These are phyloP conservation scores for Lobosporangium transversale DNA, from an alignment of 192 early-diverging fungal species.

Conservation along the genomic window DNA sequence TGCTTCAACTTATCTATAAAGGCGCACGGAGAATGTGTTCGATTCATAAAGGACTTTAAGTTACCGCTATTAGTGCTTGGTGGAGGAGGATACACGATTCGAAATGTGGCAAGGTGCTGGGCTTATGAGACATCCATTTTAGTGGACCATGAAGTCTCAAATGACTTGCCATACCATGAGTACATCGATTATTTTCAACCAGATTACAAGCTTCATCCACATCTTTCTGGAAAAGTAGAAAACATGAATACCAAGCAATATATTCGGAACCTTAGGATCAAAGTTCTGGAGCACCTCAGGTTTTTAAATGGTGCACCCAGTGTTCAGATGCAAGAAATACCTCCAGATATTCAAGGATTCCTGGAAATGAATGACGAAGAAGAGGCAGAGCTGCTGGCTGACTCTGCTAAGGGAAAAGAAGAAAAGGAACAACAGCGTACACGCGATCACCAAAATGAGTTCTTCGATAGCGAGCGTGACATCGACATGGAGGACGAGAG, in stretches of 20 bases:
- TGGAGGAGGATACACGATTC: slow-evolving; percentile 92
- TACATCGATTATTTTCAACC: slow-evolving; percentile 89
- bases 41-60: slow-evolving; percentile 83
- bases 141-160: slow-evolving; percentile 76
- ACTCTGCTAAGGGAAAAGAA: slow-evolving; percentile 30
- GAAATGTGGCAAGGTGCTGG: slow-evolving; percentile 95
- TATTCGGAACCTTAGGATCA: slow-evolving; percentile 72
- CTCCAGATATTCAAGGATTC: slow-evolving; percentile 68
- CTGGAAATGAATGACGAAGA: slow-evolving; percentile 68
- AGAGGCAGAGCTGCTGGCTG: slow-evolving; percentile 54
- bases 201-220: slow-evolving; percentile 90
- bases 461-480: slow-evolving; percentile 41
- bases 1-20: slow-evolving; percentile 64
- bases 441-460: slow-evolving; percentile 29
- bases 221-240: slow-evolving; percentile 80
- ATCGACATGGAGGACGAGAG: slow-evolving; percentile 28
- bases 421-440: slow-evolving; percentile 36
- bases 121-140: slow-evolving; percentile 91
- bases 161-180: slow-evolving; percentile 77
- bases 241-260: slow-evolving; percentile 92
- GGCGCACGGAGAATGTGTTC: slow-evolving; percentile 83
- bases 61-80: slow-evolving; percentile 84
- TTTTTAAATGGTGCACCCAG: slow-evolving; percentile 89
- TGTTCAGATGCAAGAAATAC: slow-evolving; percentile 94
- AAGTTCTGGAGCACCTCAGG: slow-evolving; percentile 89